Conservation (phyloP, 345 rosid genomes). For the Melaleuca quinquenervia region DNA sequence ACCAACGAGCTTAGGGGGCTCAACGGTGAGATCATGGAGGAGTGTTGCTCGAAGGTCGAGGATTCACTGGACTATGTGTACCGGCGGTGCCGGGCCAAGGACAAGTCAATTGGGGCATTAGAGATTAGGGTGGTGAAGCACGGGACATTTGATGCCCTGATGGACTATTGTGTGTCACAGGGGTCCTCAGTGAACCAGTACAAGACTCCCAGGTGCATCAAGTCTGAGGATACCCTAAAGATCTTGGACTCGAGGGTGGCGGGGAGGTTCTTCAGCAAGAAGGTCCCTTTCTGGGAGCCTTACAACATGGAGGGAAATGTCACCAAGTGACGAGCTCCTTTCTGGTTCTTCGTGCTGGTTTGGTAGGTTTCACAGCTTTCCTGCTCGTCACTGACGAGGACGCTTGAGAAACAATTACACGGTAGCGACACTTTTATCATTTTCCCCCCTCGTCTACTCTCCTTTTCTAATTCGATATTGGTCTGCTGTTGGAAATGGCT, state of each 20-base stretch:
- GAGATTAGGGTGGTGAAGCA: conserved; percentile 76
- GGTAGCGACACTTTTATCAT: neutral
- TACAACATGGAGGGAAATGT: conserved; percentile 30
- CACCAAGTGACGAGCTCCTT: conserved; percentile 3
- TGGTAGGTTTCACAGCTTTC: neutral
- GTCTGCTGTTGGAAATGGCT: neutral
- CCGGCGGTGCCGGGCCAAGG: conserved; percentile 72
- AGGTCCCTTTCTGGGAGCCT: conserved; percentile 64
- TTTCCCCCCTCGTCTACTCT: neutral
- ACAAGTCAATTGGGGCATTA: conserved; percentile 66
- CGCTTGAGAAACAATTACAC: neutral
- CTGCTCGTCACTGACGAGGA: neutral
- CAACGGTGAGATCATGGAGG: conserved; percentile 46
- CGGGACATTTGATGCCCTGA: conserved; percentile 70
- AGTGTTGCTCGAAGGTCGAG: conserved; percentile 68
- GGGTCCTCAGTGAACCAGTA: conserved; percentile 94
- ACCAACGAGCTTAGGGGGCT: conserved; percentile 13
- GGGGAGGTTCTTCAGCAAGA: conserved; percentile 52
- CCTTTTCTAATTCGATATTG: neutral
- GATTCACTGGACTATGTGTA: conserved; percentile 83
- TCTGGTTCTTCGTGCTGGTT: neutral
- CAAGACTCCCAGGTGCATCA: conserved; percentile 90
- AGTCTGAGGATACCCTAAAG: conserved; percentile 46
- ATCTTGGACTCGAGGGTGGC: conserved; percentile 63
- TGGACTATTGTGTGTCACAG: conserved; percentile 77